Evolutionary conservation across 345 rosid species (phyloP).

Genomic region (Alliaria petiolata): DNA sequence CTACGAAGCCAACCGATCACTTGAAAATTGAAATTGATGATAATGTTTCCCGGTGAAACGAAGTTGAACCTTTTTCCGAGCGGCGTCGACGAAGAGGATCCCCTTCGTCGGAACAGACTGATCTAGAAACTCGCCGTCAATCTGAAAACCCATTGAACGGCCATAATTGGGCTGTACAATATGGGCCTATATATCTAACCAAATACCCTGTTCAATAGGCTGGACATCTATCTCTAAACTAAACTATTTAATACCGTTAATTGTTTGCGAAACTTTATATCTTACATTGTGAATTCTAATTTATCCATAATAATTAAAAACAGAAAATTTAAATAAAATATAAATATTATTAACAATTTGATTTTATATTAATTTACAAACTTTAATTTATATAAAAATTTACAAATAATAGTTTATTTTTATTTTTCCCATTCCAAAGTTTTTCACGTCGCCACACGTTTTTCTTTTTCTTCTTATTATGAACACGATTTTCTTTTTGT

Average conservation of each 20-base stretch:
- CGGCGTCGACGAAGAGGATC: conserved; percentile 1
- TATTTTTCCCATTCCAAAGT: too few species aligned
- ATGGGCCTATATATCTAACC: background rate
- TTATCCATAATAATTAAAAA: too few species aligned
- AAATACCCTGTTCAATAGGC: background rate
- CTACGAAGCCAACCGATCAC: background rate
- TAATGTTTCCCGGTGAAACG: background rate
- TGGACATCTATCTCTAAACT: background rate
- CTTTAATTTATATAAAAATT: too few species aligned
- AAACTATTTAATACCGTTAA: background rate
- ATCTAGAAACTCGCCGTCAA: background rate
- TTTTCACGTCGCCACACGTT: too few species aligned
- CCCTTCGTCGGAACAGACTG: background rate
- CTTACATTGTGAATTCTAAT: too few species aligned
- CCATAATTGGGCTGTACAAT: background rate
- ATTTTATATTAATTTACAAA: too few species aligned
- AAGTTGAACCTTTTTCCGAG: background rate
- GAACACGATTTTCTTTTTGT: too few species aligned
- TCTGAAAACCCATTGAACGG: background rate
- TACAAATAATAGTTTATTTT: too few species aligned
- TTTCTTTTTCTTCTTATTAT: too few species aligned
- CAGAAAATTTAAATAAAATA: too few species aligned
- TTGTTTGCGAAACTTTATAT: too few species aligned
- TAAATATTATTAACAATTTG: too few species aligned
- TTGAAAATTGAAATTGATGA: background rate